A percentile compares a stretch with the other conserved stretches of the same genome.
Evolutionary conservation across 768 basidiomycete species (phyloP).

Genomic region (Tylopilus felleus): DNA sequence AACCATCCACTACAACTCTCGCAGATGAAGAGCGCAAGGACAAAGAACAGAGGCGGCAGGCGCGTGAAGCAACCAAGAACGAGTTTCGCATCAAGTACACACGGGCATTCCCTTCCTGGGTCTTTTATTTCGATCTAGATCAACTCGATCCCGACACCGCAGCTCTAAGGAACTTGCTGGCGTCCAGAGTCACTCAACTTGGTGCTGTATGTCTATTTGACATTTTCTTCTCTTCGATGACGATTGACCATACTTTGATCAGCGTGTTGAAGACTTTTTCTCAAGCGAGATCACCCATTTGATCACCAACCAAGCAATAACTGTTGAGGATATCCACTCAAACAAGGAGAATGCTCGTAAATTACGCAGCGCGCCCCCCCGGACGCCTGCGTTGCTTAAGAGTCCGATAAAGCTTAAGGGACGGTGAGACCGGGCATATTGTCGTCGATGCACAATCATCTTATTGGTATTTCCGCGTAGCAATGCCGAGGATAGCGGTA

Average conservation of each 20-base stretch:
- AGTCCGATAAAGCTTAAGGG: conserved; percentile 65
- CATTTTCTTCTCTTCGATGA: not conserved
- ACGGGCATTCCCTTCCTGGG: conserved; percentile 78
- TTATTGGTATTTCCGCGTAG: conserved; percentile 16
- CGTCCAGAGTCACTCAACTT: conserved; percentile 57
- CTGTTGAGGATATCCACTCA: conserved; percentile 33
- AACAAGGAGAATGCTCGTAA: conserved; percentile 69
- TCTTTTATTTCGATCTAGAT: conserved; percentile 82
- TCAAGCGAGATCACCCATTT: conserved; percentile 84
- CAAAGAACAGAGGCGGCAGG: conserved; percentile 45
- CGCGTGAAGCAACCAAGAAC: conserved; percentile 53
- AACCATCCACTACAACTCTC: conserved; percentile 18
- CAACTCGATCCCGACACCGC: conserved; percentile 37
- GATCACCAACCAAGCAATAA: conserved; percentile 58
- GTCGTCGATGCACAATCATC: not conserved
- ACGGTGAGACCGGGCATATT: conserved; percentile 41
- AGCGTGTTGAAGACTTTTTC: conserved; percentile 90
- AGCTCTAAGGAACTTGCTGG: conserved; percentile 41
- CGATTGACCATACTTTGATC: conserved; percentile 7
- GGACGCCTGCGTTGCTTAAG: conserved; percentile 37
- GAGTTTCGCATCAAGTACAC: conserved; percentile 85
- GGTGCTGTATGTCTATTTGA: conserved; percentile 63
- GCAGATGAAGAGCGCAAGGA: conserved; percentile 41
- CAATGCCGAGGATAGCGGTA: conserved; percentile 29
- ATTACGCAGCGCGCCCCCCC: conserved; percentile 23